Percentiles rank a stretch among this genome's conserved stretches.
Conservation (phyloP, 2,329 filamentous ascomycete species). For the Plenodomus tracheiphilus region DNA sequence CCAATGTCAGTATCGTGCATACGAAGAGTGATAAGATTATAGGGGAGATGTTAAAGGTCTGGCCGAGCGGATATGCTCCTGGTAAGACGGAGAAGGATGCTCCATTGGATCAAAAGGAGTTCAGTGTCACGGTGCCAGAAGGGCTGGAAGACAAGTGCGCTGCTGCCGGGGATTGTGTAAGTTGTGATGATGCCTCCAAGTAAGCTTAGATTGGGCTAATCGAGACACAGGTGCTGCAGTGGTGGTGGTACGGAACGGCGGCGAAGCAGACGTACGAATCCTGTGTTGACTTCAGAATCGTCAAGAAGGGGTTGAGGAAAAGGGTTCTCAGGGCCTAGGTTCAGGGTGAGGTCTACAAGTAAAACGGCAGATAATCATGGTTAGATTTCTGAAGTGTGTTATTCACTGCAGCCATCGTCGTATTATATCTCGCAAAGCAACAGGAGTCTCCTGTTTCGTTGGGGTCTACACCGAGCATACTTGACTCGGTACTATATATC, state of each 20-base stretch:
- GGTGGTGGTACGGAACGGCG: conserved; percentile 62
- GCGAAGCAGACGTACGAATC: conserved; percentile 64
- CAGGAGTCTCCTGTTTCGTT: no score
- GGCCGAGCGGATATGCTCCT: conserved; percentile 36
- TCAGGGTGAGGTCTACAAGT: no score
- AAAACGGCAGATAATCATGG: no score
- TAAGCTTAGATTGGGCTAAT: no score
- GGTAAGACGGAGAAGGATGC: conserved; percentile 32
- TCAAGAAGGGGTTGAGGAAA: conserved; percentile 4
- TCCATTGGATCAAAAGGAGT: conserved; percentile 50
- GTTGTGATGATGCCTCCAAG: no score
- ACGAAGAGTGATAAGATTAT: conserved; percentile 57
- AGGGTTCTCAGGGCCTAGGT: conserved; percentile 6
- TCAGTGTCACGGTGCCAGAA: conserved; percentile 57
- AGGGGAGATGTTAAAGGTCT: conserved; percentile 41
- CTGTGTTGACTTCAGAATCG: conserved; percentile 61
- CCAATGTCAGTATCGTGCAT: conserved; percentile 64
- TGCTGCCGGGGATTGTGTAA: conserved; percentile 51
- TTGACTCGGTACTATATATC: no score
- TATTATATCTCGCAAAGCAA: no score
- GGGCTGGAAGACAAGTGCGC: conserved; percentile 50
- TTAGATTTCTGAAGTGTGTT: no score
- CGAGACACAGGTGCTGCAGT: conserved; percentile 54
- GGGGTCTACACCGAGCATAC: no score
- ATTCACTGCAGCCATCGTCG: no score